phyloP scores from a whole-genome alignment of 768 basidiomycete species.

The Pleurotus eryngii region DNA sequence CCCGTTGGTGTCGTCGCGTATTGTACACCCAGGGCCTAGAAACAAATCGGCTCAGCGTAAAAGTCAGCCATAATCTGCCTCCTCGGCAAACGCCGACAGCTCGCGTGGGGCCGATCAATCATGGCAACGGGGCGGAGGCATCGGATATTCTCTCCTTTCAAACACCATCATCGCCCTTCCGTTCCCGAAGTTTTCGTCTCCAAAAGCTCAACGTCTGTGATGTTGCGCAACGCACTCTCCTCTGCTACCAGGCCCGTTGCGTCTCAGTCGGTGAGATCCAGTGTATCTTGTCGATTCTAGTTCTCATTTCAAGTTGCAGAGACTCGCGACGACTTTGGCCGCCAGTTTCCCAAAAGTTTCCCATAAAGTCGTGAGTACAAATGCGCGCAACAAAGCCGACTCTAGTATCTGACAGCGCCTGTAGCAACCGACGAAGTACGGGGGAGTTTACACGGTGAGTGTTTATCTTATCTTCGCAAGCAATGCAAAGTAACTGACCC shows the following conservation, averaged over 20 bases:
- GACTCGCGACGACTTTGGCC: constrained; percentile 72
- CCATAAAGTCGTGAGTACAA: constrained; percentile 47
- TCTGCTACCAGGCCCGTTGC: constrained; percentile 51
- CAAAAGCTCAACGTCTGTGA: constrained; percentile 35
- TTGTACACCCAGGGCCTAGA: background rate
- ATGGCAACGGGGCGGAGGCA: constrained; percentile 5
- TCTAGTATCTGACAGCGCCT: background rate
- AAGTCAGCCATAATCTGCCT: background rate
- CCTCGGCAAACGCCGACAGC: background rate
- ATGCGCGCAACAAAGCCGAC: no score
- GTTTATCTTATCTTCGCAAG: constrained; percentile 8
- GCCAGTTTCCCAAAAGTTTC: constrained; percentile 77
- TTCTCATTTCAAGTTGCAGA: constrained; percentile 31
- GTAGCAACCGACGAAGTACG: constrained; percentile 87
- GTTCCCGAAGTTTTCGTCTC: constrained; percentile 23
- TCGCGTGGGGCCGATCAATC: constrained; percentile 5
- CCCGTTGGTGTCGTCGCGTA: background rate
- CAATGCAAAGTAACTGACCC: constrained; percentile 16
- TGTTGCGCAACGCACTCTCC: constrained; percentile 67
- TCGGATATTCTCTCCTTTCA: constrained; percentile 5
- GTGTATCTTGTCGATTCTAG: background rate
- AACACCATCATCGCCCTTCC: constrained; percentile 23
- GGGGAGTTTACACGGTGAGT: constrained; percentile 86
- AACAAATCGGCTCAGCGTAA: background rate
- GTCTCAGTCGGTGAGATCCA: constrained; percentile 45